Conservation (phyloP, 2,329 filamentous ascomycete species). For the Apiospora koreana region DNA sequence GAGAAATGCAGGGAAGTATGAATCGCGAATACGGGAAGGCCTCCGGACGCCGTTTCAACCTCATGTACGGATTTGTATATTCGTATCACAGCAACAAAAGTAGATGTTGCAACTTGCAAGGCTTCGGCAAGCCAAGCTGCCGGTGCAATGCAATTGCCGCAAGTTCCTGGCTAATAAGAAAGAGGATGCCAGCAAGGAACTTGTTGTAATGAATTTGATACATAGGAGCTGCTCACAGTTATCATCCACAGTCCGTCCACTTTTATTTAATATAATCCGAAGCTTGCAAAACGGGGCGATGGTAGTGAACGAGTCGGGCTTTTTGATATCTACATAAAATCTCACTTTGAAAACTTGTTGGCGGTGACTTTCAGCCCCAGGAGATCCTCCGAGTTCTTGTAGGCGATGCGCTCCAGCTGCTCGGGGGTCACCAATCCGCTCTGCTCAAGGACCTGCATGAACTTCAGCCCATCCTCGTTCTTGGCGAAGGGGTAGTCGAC, state of each 20-base stretch:
- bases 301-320: background rate
- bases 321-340: background rate
- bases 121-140: too few relatives aligned
- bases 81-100: background rate
- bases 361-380: slow-evolving; percentile 2
- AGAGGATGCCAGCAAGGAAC: background rate
- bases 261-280: background rate
- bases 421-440: slow-evolving; percentile 51
- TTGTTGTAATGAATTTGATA: too few relatives aligned
- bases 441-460: slow-evolving; percentile 47
- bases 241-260: background rate
- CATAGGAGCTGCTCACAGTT: background rate
- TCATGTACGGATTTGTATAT: background rate
- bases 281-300: background rate
- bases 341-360: background rate
- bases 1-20: background rate
- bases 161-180: background rate
- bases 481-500: slow-evolving; percentile 59
- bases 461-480: slow-evolving; percentile 48
- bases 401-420: slow-evolving; percentile 50
- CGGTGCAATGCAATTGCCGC: background rate
- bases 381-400: slow-evolving; percentile 48
- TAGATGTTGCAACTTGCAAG: background rate
- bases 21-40: background rate
- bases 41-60: background rate